Conservation (phyloP, 352 stramenopile species). For the Elongisporangium anandrum region DNA sequence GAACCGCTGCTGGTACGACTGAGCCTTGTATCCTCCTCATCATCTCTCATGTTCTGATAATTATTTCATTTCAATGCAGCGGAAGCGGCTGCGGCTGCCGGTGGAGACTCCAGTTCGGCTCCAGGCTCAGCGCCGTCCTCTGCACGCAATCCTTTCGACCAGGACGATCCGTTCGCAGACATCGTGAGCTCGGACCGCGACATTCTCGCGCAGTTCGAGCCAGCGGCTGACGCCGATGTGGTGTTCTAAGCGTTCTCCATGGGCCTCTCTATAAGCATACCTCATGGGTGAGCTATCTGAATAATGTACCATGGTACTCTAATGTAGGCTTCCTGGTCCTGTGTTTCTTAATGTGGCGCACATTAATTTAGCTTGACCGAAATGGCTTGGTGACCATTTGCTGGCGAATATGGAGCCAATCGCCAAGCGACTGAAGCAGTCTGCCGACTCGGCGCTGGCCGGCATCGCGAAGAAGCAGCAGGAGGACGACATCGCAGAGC, state of each 20-base stretch:
- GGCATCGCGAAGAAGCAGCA: conserved; percentile 14
- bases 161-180: conserved; percentile 66
- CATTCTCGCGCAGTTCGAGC: conserved; percentile 81
- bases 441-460: conserved; percentile 48
- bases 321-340: no score
- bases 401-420: conserved; percentile 61
- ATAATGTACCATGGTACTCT: conserved; percentile 4
- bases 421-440: conserved; percentile 79
- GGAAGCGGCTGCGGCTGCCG: conserved; percentile 9
- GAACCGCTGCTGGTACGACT: conserved; percentile 42
- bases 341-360: neutral
- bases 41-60: neutral
- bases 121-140: conserved; percentile 7
- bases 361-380: no score
- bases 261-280: conserved; percentile 1
- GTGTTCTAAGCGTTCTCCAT: conserved; percentile 49
- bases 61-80: conserved; percentile 2
- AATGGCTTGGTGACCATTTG: neutral
- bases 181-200: conserved; percentile 66
- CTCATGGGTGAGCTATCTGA: conserved; percentile 14
- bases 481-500: conserved; percentile 58
- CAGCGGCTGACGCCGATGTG: conserved; percentile 66
- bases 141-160: conserved; percentile 15
- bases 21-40: neutral
- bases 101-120: neutral